phyloP scores from a whole-genome alignment of 2,329 filamentous ascomycete species.

The Trichoderma hamatum region DNA sequence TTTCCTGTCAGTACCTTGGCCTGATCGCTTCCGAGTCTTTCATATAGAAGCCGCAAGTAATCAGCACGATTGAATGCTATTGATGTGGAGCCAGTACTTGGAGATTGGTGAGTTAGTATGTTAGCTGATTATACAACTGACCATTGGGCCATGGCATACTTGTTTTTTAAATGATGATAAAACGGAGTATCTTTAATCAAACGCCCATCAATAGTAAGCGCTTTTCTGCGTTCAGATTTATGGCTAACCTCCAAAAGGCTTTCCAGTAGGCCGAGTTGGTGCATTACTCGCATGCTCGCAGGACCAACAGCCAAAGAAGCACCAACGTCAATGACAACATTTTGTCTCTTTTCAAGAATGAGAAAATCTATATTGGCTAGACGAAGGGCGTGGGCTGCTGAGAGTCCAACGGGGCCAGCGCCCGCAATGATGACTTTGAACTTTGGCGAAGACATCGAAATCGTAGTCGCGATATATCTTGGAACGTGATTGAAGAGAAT shows the following conservation, averaged over 20 bases:
- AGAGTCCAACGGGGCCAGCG: constrained; percentile 36
- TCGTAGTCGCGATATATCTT: background rate
- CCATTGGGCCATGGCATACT: background rate
- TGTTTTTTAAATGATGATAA: background rate
- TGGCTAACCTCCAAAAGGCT: background rate
- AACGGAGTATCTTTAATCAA: background rate
- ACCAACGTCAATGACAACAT: constrained; percentile 36
- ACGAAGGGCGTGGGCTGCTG: constrained; percentile 34
- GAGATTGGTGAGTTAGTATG: background rate
- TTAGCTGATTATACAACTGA: background rate
- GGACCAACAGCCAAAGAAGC: constrained; percentile 40
- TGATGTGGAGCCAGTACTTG: constrained; percentile 31
- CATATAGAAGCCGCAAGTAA: constrained; percentile 36
- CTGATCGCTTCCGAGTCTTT: constrained; percentile 34
- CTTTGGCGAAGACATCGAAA: background rate
- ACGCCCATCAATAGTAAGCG: background rate
- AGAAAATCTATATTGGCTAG: constrained; percentile 43
- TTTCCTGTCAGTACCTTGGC: constrained; percentile 36
- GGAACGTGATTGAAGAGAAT: background rate
- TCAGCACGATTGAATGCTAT: constrained; percentile 39
- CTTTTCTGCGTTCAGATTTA: background rate
- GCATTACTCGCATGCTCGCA: constrained; percentile 35
- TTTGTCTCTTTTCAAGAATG: constrained; percentile 41
- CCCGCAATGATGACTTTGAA: constrained; percentile 30
- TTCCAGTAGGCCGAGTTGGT: constrained; percentile 39